These are phyloP conservation scores for Dimocarpus longan DNA, from an alignment of 345 rosid genomes.

Conservation along the genomic window DNA sequence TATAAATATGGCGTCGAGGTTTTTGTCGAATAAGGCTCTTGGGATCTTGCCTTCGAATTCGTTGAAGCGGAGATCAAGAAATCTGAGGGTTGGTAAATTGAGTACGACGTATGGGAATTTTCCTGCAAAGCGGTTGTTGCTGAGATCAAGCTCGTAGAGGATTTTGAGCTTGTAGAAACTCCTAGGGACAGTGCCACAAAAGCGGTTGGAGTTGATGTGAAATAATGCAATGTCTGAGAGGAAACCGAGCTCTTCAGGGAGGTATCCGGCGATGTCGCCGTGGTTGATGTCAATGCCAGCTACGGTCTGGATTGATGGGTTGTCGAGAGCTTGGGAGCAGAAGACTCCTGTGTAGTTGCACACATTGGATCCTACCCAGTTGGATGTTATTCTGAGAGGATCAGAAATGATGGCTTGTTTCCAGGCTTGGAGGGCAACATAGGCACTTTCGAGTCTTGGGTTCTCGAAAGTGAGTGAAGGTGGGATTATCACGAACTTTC, in stretches of 20 bases:
- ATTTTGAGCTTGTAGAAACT: slow-evolving; percentile 47
- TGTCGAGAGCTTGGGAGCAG: slow-evolving; percentile 54
- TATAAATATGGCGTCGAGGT: slow-evolving; percentile 72
- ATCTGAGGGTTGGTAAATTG: slow-evolving; percentile 58
- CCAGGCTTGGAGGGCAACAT: slow-evolving; percentile 88
- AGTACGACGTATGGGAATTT: slow-evolving; percentile 66
- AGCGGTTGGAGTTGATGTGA: slow-evolving; percentile 81
- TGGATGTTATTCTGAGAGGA: slow-evolving; percentile 52
- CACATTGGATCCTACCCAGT: slow-evolving; percentile 74
- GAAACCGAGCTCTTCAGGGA: slow-evolving; percentile 71
- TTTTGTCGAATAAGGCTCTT: slow-evolving; percentile 58
- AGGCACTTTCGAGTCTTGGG: slow-evolving; percentile 56
- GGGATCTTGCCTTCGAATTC: slow-evolving; percentile 85
- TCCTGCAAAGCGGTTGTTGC: slow-evolving; percentile 81
- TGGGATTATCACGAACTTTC: slow-evolving; percentile 38
- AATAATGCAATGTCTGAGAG: slow-evolving; percentile 61
- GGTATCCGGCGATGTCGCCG: slow-evolving; percentile 72
- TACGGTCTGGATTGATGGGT: slow-evolving; percentile 54
- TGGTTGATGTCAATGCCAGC: slow-evolving; percentile 82
- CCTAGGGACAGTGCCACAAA: slow-evolving; percentile 65
- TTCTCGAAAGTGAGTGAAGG: slow-evolving; percentile 52
- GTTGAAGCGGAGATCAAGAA: slow-evolving; percentile 80
- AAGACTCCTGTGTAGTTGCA: slow-evolving; percentile 83
- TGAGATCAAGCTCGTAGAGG: slow-evolving; percentile 72
- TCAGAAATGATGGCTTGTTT: slow-evolving; percentile 68